Evolutionary conservation across 768 basidiomycete genomes (phyloP).

Genomic region (Suillus variegatus): DNA sequence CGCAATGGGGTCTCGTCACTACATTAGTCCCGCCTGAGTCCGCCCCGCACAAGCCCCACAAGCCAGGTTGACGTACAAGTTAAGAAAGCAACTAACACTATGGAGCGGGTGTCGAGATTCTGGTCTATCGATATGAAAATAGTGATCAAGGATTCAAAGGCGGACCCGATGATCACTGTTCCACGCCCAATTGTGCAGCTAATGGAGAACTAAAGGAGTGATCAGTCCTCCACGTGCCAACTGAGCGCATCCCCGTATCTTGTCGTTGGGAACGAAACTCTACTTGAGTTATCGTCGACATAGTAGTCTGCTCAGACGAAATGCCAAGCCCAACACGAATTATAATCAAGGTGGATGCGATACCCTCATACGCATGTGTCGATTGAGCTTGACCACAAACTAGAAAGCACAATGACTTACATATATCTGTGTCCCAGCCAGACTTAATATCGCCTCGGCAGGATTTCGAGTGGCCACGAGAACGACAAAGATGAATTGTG

Average conservation of each 20-base stretch:
- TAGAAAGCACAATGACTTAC: constrained; percentile 16
- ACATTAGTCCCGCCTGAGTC: no score
- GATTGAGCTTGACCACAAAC: not conserved
- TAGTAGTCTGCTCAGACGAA: constrained; percentile 8
- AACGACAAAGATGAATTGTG: constrained; percentile 32
- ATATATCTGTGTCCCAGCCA: constrained; percentile 31
- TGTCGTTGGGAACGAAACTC: not conserved
- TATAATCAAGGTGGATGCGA: constrained; percentile 21
- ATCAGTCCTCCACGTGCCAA: not conserved
- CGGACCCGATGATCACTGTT: not conserved
- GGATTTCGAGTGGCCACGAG: constrained; percentile 30
- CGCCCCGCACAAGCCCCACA: no score
- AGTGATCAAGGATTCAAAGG: not conserved
- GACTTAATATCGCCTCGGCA: constrained; percentile 28
- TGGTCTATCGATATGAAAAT: no score
- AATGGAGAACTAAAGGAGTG: not conserved
- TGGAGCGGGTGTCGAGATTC: no score
- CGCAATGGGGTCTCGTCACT: no score
- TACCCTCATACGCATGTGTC: constrained; percentile 7
- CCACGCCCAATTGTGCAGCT: no score
- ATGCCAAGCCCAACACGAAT: constrained; percentile 20
- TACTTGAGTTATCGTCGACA: not conserved
- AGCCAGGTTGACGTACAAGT: no score
- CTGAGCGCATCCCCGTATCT: not conserved
- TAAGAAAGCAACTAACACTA: no score